Evolutionary conservation across 441 rosid genomes (phyloP).

Genomic region (Croton laevigatus): DNA sequence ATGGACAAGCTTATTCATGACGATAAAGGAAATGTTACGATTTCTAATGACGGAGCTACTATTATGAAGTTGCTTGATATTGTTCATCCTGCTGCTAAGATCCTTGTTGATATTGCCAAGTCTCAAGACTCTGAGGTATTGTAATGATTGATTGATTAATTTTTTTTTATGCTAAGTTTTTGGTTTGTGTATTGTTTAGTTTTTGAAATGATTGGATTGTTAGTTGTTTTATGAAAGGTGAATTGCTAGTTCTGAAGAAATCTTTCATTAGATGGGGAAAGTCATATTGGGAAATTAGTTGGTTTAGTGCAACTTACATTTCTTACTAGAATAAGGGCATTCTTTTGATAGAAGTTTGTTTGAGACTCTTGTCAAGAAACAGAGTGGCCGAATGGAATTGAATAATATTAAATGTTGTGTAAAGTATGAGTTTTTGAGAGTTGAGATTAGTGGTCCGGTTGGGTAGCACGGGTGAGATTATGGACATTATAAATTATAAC

Average conservation of each 20-base stretch:
- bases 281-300: neutral
- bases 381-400: neutral
- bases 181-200: neutral
- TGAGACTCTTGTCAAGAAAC: neutral
- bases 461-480: neutral
- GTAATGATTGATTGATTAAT: neutral
- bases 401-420: neutral
- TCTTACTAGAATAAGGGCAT: neutral
- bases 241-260: neutral
- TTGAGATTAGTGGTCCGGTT: neutral
- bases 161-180: too few species aligned
- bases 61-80: constrained; percentile 98
- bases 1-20: constrained; percentile 99
- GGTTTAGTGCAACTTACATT: neutral
- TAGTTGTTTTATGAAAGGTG: neutral
- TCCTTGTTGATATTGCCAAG: constrained; percentile 97
- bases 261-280: neutral
- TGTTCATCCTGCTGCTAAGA: constrained; percentile 95
- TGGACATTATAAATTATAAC: neutral
- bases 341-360: neutral
- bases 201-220: neutral
- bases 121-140: constrained; percentile 96
- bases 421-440: neutral
- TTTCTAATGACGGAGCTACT: constrained; percentile 98
- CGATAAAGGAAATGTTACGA: constrained; percentile 87